phyloP scores from a whole-genome alignment of 768 basidiomycete genomes.

The Amanita molliuscula region DNA sequence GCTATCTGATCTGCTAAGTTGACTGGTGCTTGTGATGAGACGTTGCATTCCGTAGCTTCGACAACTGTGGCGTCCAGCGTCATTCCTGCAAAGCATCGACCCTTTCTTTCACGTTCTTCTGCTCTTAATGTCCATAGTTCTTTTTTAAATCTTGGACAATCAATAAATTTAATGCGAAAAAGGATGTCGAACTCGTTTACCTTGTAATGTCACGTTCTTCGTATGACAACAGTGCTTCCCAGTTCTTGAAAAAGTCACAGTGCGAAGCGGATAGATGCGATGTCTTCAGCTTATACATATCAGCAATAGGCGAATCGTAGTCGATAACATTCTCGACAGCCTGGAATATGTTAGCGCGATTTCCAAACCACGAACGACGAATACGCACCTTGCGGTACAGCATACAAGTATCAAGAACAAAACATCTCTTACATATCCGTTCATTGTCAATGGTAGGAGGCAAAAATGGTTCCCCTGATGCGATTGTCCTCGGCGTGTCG shows the following conservation, averaged over 20 bases:
- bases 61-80: constrained; percentile 38
- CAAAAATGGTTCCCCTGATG: constrained; percentile 48
- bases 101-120: constrained; percentile 64
- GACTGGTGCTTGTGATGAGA: background rate
- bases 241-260: constrained; percentile 73
- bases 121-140: constrained; percentile 93
- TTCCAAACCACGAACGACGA: background rate
- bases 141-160: constrained; percentile 54
- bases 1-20: background rate
- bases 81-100: constrained; percentile 83
- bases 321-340: constrained; percentile 60
- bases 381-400: constrained; percentile 75
- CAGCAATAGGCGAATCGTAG: constrained; percentile 41
- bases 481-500: background rate
- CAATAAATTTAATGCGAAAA: background rate
- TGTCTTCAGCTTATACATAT: constrained; percentile 70
- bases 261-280: constrained; percentile 65
- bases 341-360: constrained; percentile 20
- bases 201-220: constrained; percentile 78
- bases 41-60: constrained; percentile 4
- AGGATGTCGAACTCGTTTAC: background rate
- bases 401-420: constrained; percentile 80
- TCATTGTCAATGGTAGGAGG: constrained; percentile 84
- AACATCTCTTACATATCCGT: constrained; percentile 72
- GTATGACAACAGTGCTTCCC: constrained; percentile 75